Conservation (phyloP, 352 stramenopile species). For the Pythium volutum region DNA sequence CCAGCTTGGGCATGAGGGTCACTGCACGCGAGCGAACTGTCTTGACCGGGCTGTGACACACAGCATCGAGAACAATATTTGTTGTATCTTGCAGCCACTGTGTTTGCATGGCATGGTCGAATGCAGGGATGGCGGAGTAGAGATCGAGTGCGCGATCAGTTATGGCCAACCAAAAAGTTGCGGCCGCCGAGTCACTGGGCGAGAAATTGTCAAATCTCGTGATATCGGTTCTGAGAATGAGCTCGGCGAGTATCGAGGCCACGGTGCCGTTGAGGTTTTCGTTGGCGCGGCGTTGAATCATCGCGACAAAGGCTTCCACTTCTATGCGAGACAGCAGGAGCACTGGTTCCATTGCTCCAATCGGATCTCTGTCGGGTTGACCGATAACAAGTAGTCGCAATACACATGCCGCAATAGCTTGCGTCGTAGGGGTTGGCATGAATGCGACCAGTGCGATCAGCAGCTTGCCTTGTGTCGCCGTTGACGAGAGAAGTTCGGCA, state of each 20-base stretch:
- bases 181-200: not conserved
- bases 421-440: not conserved
- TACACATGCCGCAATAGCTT: not conserved
- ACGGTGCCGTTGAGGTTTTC: not conserved
- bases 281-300: not conserved
- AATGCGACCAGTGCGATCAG: conserved; percentile 1
- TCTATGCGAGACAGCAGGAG: not conserved
- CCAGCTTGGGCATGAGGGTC: conserved; percentile 11
- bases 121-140: not conserved
- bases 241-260: not conserved
- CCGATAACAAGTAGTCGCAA: not conserved
- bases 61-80: not conserved
- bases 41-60: conserved; percentile 1
- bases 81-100: conserved; percentile 13
- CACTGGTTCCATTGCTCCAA: not conserved
- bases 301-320: conserved; percentile 11
- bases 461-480: conserved; percentile 11
- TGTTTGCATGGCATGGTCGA: conserved; percentile 2
- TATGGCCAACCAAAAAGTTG: not conserved
- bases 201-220: not conserved
- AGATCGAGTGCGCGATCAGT: not conserved
- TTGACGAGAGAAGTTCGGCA: not conserved
- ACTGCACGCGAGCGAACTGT: not conserved
- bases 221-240: conserved; percentile 1
- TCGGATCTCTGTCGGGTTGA: too few species aligned